Conservation (phyloP, 228 moss, liverwort and hornwort species). For the Sphagnum magellanicum region DNA sequence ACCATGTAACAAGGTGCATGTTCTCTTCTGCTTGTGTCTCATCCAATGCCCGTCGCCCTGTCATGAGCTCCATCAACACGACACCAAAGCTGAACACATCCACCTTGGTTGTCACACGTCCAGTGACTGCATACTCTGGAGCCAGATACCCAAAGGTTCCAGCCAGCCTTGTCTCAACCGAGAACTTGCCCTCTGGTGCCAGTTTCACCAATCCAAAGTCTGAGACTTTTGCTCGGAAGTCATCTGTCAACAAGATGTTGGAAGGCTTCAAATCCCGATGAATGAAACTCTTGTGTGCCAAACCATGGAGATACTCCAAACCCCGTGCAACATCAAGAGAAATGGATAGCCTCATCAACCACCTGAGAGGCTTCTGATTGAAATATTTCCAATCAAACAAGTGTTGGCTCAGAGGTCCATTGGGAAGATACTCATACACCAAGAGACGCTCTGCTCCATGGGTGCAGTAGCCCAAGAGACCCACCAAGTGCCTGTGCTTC, state of each 20-base stretch:
- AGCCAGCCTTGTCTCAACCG: slow-evolving; percentile 85
- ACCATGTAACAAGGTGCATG: slow-evolving; percentile 98
- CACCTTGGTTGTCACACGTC: slow-evolving; percentile 90
- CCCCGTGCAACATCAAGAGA: slow-evolving; percentile 92
- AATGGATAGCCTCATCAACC: slow-evolving; percentile 76
- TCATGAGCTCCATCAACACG: slow-evolving; percentile 87
- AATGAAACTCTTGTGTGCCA: slow-evolving; percentile 95
- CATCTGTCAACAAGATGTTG: slow-evolving; percentile 80
- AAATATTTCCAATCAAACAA: slow-evolving; percentile 59
- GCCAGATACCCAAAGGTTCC: slow-evolving; percentile 98
- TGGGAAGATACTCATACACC: slow-evolving; percentile 95
- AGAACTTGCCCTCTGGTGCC: slow-evolving; percentile 91
- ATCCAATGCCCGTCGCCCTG: slow-evolving; percentile 78
- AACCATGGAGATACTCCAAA: slow-evolving; percentile 79
- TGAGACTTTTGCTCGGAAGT: slow-evolving; percentile 85
- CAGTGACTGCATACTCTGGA: slow-evolving; percentile 98
- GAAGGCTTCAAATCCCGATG: slow-evolving; percentile 92
- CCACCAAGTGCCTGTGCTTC: slow-evolving; percentile 80
- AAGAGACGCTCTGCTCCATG: slow-evolving; percentile 77
- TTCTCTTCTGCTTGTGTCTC: slow-evolving; percentile 86
- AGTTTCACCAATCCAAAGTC: slow-evolving; percentile 93
- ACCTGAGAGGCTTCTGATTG: slow-evolving; percentile 55
- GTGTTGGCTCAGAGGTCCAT: slow-evolving; percentile 86
- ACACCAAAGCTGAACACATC: slow-evolving; percentile 98
- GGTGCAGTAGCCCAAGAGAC: slow-evolving; percentile 77